These are phyloP conservation scores for Cystofilobasidium ferigula DNA, from an alignment of 768 basidiomycete genomes.

Conservation along the genomic window DNA sequence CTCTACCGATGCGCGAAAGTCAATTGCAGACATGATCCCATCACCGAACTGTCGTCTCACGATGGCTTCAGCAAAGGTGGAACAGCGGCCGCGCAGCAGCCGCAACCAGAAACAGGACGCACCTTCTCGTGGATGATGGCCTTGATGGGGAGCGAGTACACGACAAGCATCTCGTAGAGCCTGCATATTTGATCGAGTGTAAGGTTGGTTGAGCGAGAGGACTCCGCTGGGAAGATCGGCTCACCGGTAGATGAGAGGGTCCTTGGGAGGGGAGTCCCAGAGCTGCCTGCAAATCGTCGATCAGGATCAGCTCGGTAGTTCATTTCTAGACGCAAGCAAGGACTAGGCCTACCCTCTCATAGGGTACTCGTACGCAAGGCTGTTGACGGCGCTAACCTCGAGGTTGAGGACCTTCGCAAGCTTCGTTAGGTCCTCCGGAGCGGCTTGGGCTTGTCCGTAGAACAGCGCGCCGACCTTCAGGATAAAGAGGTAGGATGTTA, in stretches of 20 bases:
- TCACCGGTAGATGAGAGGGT: conserved; percentile 5
- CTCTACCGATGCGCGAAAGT: conserved; percentile 58
- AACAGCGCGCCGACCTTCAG: conserved; percentile 68
- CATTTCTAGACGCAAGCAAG: conserved; percentile 39
- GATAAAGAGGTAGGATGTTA: too few relatives aligned
- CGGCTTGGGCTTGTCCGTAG: conserved; percentile 64
- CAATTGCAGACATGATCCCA: conserved; percentile 83
- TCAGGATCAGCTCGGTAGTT: not conserved
- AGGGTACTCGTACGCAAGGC: conserved; percentile 61
- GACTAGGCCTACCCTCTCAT: conserved; percentile 57
- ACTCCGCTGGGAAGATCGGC: too few relatives aligned
- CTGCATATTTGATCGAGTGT: conserved; percentile 42
- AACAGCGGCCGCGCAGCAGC: too few relatives aligned
- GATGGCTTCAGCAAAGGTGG: too few relatives aligned
- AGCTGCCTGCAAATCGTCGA: not conserved
- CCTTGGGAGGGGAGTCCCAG: not conserved
- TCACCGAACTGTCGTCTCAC: conserved; percentile 56
- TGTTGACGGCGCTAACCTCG: conserved; percentile 39
- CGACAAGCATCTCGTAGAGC: conserved; percentile 3
- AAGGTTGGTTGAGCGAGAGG: too few relatives aligned
- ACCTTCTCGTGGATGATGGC: conserved; percentile 4
- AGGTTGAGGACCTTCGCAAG: conserved; percentile 49
- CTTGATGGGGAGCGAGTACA: not conserved
- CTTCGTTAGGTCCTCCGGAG: conserved; percentile 49
- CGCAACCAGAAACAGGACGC: too few relatives aligned